These are phyloP conservation scores for Fusarium praegraminearum DNA, from an alignment of 2,329 filamentous ascomycete genomes.

Conservation along the genomic window DNA sequence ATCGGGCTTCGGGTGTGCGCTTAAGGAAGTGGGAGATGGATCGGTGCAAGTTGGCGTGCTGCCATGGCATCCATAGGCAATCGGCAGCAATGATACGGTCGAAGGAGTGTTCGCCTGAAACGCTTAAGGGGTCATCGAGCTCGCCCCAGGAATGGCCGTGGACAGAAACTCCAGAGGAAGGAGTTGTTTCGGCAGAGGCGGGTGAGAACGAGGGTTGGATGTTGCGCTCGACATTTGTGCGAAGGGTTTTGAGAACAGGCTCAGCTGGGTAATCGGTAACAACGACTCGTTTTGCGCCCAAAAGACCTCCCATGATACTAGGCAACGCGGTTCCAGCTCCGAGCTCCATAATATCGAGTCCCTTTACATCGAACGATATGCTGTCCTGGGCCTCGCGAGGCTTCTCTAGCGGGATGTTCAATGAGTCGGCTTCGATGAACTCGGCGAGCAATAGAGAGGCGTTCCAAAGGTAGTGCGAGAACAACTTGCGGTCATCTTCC, in stretches of 20 bases:
- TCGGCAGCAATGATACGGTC: slow-evolving; percentile 76
- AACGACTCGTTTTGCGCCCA: slow-evolving; percentile 63
- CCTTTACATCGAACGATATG: slow-evolving; percentile 60
- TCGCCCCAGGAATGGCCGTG: slow-evolving; percentile 75
- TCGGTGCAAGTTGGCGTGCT: slow-evolving; percentile 73
- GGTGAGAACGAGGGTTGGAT: slow-evolving; percentile 54
- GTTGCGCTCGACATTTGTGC: slow-evolving; percentile 68
- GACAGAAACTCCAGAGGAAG: slow-evolving; percentile 55
- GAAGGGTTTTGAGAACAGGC: slow-evolving; percentile 69
- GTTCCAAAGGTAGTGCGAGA: slow-evolving; percentile 82
- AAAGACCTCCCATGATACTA: slow-evolving; percentile 61
- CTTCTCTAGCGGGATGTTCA: slow-evolving; percentile 45
- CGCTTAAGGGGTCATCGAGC: slow-evolving; percentile 52
- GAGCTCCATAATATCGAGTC: slow-evolving; percentile 70
- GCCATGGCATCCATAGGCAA: slow-evolving; percentile 80
- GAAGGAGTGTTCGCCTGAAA: slow-evolving; percentile 57
- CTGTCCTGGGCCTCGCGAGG: slow-evolving; percentile 19
- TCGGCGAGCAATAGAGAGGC: slow-evolving; percentile 68
- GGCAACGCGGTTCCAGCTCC: slow-evolving; percentile 73
- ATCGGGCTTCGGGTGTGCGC: slow-evolving; percentile 58
- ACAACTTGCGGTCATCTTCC: slow-evolving; percentile 69
- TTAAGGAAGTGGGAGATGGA: slow-evolving; percentile 74
- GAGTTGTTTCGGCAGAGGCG: slow-evolving; percentile 31
- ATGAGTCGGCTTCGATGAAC: slow-evolving; percentile 64
- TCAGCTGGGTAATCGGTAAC: slow-evolving; percentile 77